A percentile compares a stretch with the other conserved stretches of the same genome.
Evolutionary conservation across 164 flowering plant genomes (phyloP).

Genomic region (Chimonanthus salicifolius): DNA sequence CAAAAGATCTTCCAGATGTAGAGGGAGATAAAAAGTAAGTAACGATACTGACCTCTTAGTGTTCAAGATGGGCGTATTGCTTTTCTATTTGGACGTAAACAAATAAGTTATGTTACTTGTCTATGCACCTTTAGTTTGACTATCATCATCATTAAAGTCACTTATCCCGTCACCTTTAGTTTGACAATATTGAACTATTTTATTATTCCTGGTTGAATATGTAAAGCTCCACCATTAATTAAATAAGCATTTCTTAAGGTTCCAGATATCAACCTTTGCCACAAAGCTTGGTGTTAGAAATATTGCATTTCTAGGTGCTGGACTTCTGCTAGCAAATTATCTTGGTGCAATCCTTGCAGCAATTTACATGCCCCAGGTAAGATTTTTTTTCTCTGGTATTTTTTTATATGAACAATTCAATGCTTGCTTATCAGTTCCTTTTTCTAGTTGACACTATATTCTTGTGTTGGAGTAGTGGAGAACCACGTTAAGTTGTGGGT

Average conservation of each 20-base stretch:
- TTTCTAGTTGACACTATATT: too few relatives aligned
- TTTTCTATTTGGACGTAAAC: background rate
- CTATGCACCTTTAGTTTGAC: too few relatives aligned
- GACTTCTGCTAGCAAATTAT: conserved; percentile 74
- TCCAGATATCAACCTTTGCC: conserved; percentile 92
- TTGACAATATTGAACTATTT: too few relatives aligned
- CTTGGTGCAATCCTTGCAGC: conserved; percentile 70
- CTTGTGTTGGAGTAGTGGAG: too few relatives aligned
- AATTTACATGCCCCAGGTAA: conserved; percentile 84
- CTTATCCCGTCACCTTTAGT: too few relatives aligned
- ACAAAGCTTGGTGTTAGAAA: conserved; percentile 95
- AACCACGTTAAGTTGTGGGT: too few relatives aligned
- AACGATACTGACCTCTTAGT: conserved; percentile 1
- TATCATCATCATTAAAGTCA: too few relatives aligned
- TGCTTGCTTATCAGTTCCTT: too few relatives aligned
- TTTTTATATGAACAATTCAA: too few relatives aligned
- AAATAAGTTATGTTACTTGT: too few relatives aligned
- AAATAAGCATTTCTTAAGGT: conserved; percentile 38
- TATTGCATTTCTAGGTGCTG: conserved; percentile 86
- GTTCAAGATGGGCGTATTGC: background rate
- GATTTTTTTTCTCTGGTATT: background rate
- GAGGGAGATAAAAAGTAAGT: conserved; percentile 99
- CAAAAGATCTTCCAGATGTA: conserved; percentile 97
- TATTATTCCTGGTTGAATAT: background rate
- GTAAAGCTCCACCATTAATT: background rate